Evolutionary conservation across 768 basidiomycete species (phyloP), one percentile per base, ranked within the genome.

Genomic region (Pisolithus orientalis): DNA sequence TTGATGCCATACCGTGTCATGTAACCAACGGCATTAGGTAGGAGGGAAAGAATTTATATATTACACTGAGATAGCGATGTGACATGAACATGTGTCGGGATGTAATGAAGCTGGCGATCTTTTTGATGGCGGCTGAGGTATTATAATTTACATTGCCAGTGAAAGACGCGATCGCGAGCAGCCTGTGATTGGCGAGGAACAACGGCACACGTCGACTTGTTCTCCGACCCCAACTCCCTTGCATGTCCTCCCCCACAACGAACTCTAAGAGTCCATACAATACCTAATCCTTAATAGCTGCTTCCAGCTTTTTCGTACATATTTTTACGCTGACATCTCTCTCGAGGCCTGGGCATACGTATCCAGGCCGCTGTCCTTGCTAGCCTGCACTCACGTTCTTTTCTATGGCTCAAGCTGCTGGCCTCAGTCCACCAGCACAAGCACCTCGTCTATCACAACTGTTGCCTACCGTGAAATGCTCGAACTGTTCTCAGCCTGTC

Each of bases 391-490:
- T 25, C 48, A 51, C 60, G 13, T 47, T 64, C 56, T n/a, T 62
- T 64, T 60, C 47, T 48, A 68, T 70, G 66, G 53, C 52, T 49
- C 59, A 65, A 39, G 29, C 54, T 16, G 56, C 47, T 29, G 54
- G 50, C 14, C 43, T 51, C 24, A 31, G 6, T 14, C 47, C 45
- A 2, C 60, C 55, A 28, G 55, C 51, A 48, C 56, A 56, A 31
- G 24, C 53, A 7, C 62, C 65, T 34, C 66, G 65, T 16, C 52
- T 59, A 56, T 90, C 90, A 24, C 82, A 90, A 66, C 67, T 85
- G 46, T 75, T 95, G 9, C 90, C 93, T 5, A 75, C 83, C 2
- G 85, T 94, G 54, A 94, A 87, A 65, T 96, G 93, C 67, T 90
- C 90, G 2, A 85, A 72, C 29, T 96, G 93, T 65, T 72, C 73